Conservation (phyloP, 345 rosid genomes). For the Schrenkiella parvula region DNA sequence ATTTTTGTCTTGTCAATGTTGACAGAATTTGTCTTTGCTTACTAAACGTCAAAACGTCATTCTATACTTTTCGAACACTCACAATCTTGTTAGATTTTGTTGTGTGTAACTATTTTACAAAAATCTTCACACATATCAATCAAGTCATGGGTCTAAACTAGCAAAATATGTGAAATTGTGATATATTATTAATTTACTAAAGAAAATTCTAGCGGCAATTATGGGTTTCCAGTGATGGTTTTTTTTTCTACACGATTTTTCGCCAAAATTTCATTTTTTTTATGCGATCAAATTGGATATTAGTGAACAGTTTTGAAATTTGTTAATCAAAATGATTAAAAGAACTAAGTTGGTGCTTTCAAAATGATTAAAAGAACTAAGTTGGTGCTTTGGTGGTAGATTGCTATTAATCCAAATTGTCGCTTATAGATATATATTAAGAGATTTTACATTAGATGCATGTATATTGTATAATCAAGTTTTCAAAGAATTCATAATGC, state of each 20-base stretch:
- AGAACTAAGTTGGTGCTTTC: no score
- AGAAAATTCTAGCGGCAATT: no score
- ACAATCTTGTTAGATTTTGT: slow-evolving; percentile 17
- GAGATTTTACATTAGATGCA: not conserved
- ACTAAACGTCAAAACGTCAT: slow-evolving; percentile 20
- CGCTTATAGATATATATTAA: no score
- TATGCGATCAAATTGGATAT: no score
- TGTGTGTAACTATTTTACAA: slow-evolving; percentile 3
- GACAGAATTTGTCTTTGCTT: slow-evolving; percentile 18
- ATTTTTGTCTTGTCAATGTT: slow-evolving; percentile 1
- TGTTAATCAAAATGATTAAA: no score
- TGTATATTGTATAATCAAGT: not conserved
- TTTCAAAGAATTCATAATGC: not conserved
- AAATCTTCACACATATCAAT: not conserved
- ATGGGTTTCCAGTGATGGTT: no score
- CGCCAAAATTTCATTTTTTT: no score
- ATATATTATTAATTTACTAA: not conserved
- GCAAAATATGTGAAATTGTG: not conserved
- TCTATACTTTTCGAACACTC: slow-evolving; percentile 6
- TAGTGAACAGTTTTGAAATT: no score
- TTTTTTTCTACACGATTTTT: no score
- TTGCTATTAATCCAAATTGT: no score
- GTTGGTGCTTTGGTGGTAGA: no score
- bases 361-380: no score
- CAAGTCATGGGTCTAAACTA: not conserved